Conservation (phyloP, 805 yeast species). For the Teunomyces stri region DNA sequence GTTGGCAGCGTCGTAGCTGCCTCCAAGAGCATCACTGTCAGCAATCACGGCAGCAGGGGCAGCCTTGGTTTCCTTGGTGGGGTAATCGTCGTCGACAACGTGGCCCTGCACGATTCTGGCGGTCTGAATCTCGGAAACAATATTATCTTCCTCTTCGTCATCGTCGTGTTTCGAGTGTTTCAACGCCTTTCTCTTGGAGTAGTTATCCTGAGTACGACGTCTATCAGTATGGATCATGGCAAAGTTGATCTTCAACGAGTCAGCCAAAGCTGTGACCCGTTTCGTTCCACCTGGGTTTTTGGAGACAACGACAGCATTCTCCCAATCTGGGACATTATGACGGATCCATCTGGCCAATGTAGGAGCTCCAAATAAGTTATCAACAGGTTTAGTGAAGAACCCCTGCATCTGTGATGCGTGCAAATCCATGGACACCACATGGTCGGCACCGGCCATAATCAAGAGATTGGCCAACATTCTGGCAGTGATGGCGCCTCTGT, state of each 20-base stretch:
- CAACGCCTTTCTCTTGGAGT: slow-evolving; percentile 37
- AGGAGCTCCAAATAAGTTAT: slow-evolving; percentile 94
- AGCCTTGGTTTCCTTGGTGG: slow-evolving; percentile 13
- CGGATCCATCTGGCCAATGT: slow-evolving; percentile 94
- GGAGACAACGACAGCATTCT: slow-evolving; percentile 93
- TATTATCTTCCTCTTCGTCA: slow-evolving; percentile 64
- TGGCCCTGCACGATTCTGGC: slow-evolving; percentile 97
- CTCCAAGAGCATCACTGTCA: slow-evolving; percentile 66
- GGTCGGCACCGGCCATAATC: slow-evolving; percentile 99
- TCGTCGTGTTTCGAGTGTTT: slow-evolving; percentile 41
- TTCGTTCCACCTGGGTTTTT: slow-evolving; percentile 99
- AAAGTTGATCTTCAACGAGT: slow-evolving; percentile 88
- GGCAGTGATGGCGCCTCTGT: slow-evolving; percentile 98
- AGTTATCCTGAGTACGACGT: slow-evolving; percentile 77
- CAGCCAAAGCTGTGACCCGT: slow-evolving; percentile 97
- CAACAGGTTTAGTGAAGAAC: slow-evolving; percentile 95
- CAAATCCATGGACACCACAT: slow-evolving; percentile 94
- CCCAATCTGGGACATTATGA: slow-evolving; percentile 81
- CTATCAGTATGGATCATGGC: slow-evolving; percentile 99
- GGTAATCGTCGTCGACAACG: slow-evolving; percentile 84
- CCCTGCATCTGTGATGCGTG: slow-evolving; percentile 99
- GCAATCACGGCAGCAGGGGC: slow-evolving; percentile 10
- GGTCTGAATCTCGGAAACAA: slow-evolving; percentile 82
- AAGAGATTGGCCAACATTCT: slow-evolving; percentile 94
- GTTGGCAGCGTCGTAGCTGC: slow-evolving; percentile 71